A percentile compares a stretch with the other conserved stretches of the same genome.
phyloP scores from a whole-genome alignment of 768 basidiomycete genomes.

The Lentinula guzmanii region DNA sequence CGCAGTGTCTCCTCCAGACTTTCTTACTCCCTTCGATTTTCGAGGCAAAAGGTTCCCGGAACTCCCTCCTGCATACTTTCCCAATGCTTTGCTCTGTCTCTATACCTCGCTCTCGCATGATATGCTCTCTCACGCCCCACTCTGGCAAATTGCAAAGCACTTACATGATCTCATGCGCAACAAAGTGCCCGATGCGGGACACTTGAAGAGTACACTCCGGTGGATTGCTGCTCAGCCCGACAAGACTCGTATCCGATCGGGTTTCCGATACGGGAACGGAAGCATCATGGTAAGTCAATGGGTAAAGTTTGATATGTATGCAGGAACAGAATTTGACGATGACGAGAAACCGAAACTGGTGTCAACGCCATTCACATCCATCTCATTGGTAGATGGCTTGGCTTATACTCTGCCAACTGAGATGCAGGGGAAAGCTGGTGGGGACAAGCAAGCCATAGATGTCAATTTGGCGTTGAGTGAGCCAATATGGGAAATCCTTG shows the following conservation, averaged over 20 bases:
- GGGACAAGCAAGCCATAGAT: slow-evolving; percentile 13
- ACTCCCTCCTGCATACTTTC: slow-evolving; percentile 9
- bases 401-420: slow-evolving; percentile 11
- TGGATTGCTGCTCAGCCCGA: slow-evolving; percentile 15
- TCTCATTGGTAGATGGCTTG: slow-evolving; percentile 13
- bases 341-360: slow-evolving; percentile 9
- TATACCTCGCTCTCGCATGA: slow-evolving; percentile 6
- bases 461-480: slow-evolving; percentile 11
- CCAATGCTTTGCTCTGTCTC: slow-evolving; percentile 8
- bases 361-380: slow-evolving; percentile 14
- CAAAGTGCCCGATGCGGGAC: background rate
- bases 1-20: slow-evolving; percentile 11
- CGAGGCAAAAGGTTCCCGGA: slow-evolving; percentile 7
- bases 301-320: slow-evolving; percentile 17
- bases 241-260: background rate
- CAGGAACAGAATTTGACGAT: slow-evolving; percentile 9
- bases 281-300: slow-evolving; percentile 15
- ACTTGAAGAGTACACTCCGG: slow-evolving; percentile 6
- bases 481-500: slow-evolving; percentile 13
- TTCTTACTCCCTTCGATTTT: slow-evolving; percentile 13
- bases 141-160: slow-evolving; percentile 14
- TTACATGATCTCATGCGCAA: slow-evolving; percentile 12
- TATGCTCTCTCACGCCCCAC: slow-evolving; percentile 9
- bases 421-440: slow-evolving; percentile 5
- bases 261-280: slow-evolving; percentile 13